Base-by-base conservation (phyloP, 208 protist genomes). In the Trypanosoma brucei region DNA sequence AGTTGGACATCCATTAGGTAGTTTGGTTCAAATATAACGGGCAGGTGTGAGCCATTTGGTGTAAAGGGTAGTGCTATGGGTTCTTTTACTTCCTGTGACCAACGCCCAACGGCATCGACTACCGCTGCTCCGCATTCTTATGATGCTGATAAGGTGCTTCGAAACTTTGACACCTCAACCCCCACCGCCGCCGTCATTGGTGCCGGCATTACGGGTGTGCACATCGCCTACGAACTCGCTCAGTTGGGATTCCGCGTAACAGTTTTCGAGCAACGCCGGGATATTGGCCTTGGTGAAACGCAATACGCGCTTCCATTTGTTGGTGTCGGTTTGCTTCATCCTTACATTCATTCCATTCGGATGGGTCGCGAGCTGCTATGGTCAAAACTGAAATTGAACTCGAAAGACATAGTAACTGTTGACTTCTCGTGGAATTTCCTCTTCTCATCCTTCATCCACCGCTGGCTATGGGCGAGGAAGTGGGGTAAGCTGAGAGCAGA, bases 161-260 rank as follows among this genome's bases (percentile, higher is more conserved):
- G 66, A 39, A 55, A 68, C 35, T 70, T 88, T 51, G 75, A 84
- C 55, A 75, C 83, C 0, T 67, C 59, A 9, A 13, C 62, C 0
- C 86, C 84, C 0, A 83, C 69, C 31, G 86, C 86, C 2, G 89
- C 89, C 8, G 89, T 95, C 39, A 75, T 95, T 52, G 86, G 89
- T 22, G 86, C 79, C 34, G 89, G 89, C 30, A 81, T 95, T 40
- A 83, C 84, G 0, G 89, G 89, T 22, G 86, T 95, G 11, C 89
- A 95, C 68, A 80, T 83, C 0, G 89, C 89, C 6, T 91, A 95
- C 61, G 89, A 95, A 68, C 75, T 95, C 30, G 86, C 80, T 8
- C 71, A 81, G 34, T 52, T 93, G 5, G 89, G 89, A 11, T 95
- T 95, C 51, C 59, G 81, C 4, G 89, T 95, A 22, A 92, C 82